phyloP scores from a whole-genome alignment of 345 rosid genomes.

The Citrus medica region DNA sequence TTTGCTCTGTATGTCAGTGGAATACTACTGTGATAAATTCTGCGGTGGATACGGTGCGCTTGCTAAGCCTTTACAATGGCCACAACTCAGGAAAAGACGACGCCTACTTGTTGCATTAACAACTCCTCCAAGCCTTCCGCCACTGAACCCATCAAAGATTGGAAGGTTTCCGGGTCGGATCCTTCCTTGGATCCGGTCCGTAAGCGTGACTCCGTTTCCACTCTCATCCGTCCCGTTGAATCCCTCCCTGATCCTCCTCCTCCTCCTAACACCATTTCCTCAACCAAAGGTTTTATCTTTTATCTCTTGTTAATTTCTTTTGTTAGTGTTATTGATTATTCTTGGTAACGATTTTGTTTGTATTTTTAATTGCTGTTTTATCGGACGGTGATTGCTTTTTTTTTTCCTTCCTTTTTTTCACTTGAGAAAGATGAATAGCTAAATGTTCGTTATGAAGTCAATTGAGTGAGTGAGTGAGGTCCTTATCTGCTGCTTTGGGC shows the following conservation, averaged over 20 bases:
- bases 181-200: slow-evolving; percentile 30
- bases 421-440: not conserved
- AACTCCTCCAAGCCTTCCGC: slow-evolving; percentile 12
- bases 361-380: not conserved
- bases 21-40: slow-evolving; percentile 36
- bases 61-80: slow-evolving; percentile 68
- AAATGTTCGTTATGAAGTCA: slow-evolving; percentile 13
- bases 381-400: not conserved
- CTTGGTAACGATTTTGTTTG: not conserved
- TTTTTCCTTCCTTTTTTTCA: not conserved
- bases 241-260: slow-evolving; percentile 31
- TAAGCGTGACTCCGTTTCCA: slow-evolving; percentile 25
- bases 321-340: not conserved
- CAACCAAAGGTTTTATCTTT: slow-evolving; percentile 35
- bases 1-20: slow-evolving; percentile 51
- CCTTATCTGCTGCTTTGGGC: slow-evolving; percentile 20
- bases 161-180: slow-evolving; percentile 31
- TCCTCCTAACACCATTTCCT: slow-evolving; percentile 27
- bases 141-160: slow-evolving; percentile 25
- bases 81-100: slow-evolving; percentile 65
- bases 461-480: slow-evolving; percentile 8
- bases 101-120: slow-evolving; percentile 38
- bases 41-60: slow-evolving; percentile 52
- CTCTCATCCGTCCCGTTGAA: slow-evolving; percentile 50
- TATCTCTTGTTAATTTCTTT: not conserved